These are phyloP conservation scores for Myxozyma udenii DNA, from an alignment of 805 yeast genomes.

Conservation along the genomic window DNA sequence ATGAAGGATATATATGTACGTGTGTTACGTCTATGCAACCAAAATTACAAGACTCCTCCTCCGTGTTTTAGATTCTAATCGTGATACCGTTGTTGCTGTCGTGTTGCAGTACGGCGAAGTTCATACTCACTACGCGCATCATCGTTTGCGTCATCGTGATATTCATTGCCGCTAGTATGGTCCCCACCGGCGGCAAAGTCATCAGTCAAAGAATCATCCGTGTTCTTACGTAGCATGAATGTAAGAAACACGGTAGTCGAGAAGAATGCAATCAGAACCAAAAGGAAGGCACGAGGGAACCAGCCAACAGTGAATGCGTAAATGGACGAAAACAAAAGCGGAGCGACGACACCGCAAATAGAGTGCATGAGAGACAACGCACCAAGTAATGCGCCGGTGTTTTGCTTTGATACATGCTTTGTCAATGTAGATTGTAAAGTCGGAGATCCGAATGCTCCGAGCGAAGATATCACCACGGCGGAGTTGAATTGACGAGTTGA, in stretches of 20 bases:
- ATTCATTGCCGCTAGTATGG: background rate
- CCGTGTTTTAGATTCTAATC: too few species aligned
- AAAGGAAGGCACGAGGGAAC: conserved; percentile 10
- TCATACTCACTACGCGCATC: background rate
- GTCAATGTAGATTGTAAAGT: conserved; percentile 26
- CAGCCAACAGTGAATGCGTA: conserved; percentile 18
- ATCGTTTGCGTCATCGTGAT: background rate
- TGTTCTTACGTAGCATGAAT: background rate
- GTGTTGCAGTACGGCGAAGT: background rate
- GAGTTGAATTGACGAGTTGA: conserved; percentile 8
- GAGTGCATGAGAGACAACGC: conserved; percentile 24
- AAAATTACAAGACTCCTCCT: too few species aligned
- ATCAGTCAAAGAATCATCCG: conserved; percentile 11
- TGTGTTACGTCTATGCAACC: too few species aligned
- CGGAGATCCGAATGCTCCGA: conserved; percentile 25
- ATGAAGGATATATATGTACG: too few species aligned
- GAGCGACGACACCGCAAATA: conserved; percentile 24
- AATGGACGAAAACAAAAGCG: conserved; percentile 16
- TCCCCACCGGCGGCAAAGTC: conserved; percentile 9
- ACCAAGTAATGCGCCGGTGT: conserved; percentile 27
- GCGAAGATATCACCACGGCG: conserved; percentile 10
- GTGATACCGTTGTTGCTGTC: too few species aligned
- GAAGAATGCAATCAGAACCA: background rate
- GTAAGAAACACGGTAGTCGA: conserved; percentile 1
- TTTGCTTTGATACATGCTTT: conserved; percentile 24